Evolutionary conservation across 2,329 filamentous ascomycete species (phyloP).

Genomic region (Bertia moriformis): DNA sequence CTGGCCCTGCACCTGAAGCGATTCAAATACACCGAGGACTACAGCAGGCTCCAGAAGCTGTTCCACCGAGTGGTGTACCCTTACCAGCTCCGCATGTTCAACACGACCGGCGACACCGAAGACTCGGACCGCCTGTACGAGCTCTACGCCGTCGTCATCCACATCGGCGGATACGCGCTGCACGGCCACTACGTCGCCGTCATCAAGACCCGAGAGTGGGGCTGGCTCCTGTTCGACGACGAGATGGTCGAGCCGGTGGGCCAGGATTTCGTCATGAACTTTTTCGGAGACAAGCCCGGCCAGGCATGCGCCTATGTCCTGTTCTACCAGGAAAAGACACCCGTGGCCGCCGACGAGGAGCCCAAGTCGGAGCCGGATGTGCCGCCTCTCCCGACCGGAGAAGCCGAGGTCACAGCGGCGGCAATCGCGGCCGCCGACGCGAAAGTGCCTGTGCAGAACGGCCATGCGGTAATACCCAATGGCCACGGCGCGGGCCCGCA

Average conservation of each 20-base stretch:
- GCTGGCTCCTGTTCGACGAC: conserved; percentile 93
- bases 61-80: conserved; percentile 96
- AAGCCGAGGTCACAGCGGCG: conserved; percentile 42
- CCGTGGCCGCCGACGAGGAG: too few species aligned
- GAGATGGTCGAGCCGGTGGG: conserved; percentile 98
- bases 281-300: conserved; percentile 84
- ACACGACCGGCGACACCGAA: conserved; percentile 88
- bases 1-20: conserved; percentile 86
- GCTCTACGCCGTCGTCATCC: conserved; percentile 89
- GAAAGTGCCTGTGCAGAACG: too few species aligned
- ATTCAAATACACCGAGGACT: conserved; percentile 96
- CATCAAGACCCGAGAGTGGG: conserved; percentile 89
- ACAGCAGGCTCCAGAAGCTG: conserved; percentile 83
- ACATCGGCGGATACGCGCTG: conserved; percentile 91
- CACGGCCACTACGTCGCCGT: conserved; percentile 97
- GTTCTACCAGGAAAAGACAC: conserved; percentile 95
- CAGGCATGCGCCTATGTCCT: conserved; percentile 91
- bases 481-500: too few species aligned
- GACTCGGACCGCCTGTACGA: conserved; percentile 91
- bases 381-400: conserved; percentile 46
- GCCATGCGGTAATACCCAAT: too few species aligned
- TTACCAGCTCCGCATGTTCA: conserved; percentile 90
- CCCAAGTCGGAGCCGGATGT: conserved; percentile 67
- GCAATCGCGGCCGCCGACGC: too few species aligned
- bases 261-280: conserved; percentile 89